These are phyloP conservation scores for Micractinium conductrix DNA, from an alignment of 139 green algal species.

Conservation along the genomic window DNA sequence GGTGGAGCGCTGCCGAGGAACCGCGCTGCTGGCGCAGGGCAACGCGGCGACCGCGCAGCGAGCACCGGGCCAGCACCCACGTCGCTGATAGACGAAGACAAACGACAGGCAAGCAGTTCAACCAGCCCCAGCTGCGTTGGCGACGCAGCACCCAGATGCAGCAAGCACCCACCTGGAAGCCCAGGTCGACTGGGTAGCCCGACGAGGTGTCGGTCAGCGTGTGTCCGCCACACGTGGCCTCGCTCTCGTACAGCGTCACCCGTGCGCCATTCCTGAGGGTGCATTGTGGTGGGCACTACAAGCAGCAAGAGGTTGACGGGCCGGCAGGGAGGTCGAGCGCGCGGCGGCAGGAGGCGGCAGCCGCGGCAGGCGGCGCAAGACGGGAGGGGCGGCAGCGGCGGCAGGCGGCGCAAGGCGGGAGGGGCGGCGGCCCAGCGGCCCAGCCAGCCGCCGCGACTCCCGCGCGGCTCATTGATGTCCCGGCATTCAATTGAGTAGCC, in stretches of 20 bases:
- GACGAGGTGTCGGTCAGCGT: constrained; percentile 82
- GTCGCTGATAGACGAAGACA: too few species aligned
- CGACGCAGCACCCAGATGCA: background rate
- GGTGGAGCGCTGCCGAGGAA: too few species aligned
- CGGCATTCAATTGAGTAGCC: background rate
- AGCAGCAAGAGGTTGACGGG: too few species aligned
- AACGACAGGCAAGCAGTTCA: too few species aligned
- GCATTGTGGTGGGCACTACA: background rate
- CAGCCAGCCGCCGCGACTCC: background rate
- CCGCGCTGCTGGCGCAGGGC: too few species aligned
- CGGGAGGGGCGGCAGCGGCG: background rate
- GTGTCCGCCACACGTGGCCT: constrained; percentile 85
- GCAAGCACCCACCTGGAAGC: constrained; percentile 83
- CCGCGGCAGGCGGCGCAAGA: background rate
- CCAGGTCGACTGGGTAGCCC: constrained; percentile 84
- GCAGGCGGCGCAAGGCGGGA: background rate
- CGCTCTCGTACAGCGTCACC: constrained; percentile 91
- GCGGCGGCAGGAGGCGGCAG: too few species aligned
- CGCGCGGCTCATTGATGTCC: background rate
- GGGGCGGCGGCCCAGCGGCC: background rate
- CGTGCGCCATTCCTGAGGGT: constrained; percentile 64
- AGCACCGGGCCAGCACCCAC: too few species aligned
- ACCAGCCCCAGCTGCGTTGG: too few species aligned
- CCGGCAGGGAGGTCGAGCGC: too few species aligned
- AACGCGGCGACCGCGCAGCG: too few species aligned